Base-by-base conservation (phyloP, 805 yeast genomes). In the Candida broadrunensis region DNA sequence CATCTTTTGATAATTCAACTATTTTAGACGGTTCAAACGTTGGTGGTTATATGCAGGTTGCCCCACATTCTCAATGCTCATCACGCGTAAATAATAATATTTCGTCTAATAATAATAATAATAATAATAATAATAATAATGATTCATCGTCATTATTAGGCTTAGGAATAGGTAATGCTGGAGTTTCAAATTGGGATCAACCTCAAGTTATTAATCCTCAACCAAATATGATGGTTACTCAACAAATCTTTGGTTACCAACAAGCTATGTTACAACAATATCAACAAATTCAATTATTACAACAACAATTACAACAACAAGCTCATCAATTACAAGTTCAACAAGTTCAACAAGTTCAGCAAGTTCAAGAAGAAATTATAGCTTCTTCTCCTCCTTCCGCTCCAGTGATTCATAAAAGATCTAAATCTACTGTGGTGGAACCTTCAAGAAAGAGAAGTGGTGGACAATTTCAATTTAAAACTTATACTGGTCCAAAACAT, bases 91-190 rank as follows among this genome's bases (percentile, higher is more conserved):
- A 5, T 9, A 21, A 21, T 21, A 7, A 6, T 9, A 21, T 21
- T 9, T 21, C 24, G 9, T 21, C 24, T 7, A 7, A 6, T 7
- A 7, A 6, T 7, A 7, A 6, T 7, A 7, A 6, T 7, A 7
- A 6, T 7, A 21, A 7, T 21, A 21, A 21, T 21, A 21, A 6
- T 21, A 21, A 9, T 21, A 21, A 21, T 21, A 9, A 21, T 21
- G 6, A 7, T 7, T 9, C 6, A 21, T 7, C 5, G 11, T 6
- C 38, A 17, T 31, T 25, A 16, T 39, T 58, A 21, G 69, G 66
- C 9, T 58, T 63, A 42, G 68, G 67, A 13, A 54, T 64, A 24
- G 49, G 52, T 54, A 52, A 56, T 38, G 37, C 58, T 43, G 61
- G 54, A 44, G 43, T 43, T 12, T 4, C 17, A 14, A 42, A 41